phyloP scores from a whole-genome alignment of 345 rosid genomes.

The Sisymbrium altissimum region DNA sequence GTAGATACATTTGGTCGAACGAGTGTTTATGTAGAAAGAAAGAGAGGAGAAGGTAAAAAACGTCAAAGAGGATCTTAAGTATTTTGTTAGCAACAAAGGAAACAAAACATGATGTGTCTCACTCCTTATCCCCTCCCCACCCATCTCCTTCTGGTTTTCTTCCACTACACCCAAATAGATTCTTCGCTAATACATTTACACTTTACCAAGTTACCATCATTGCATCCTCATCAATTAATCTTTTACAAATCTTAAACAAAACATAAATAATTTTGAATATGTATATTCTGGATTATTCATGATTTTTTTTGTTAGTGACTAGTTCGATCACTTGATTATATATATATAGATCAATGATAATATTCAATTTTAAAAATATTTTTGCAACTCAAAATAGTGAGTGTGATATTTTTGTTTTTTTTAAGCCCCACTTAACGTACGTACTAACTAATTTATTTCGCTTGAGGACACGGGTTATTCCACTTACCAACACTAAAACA shows the following conservation, averaged over 20 bases:
- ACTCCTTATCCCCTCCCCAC: slow-evolving; percentile 10
- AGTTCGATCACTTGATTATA: neutral
- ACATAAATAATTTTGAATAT: neutral
- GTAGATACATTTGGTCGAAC: no score
- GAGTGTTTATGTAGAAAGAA: no score
- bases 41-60: neutral
- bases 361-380: no score
- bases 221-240: neutral
- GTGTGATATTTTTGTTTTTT: neutral
- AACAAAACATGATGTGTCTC: slow-evolving; percentile 24
- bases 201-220: neutral
- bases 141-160: slow-evolving; percentile 1
- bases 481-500: neutral
- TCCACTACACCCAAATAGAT: neutral
- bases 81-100: slow-evolving; percentile 19
- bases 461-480: neutral
- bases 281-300: neutral
- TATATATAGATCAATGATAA: neutral
- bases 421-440: neutral
- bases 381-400: neutral
- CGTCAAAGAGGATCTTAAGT: neutral
- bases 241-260: neutral
- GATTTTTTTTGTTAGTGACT: neutral
- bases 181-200: neutral
- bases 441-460: neutral